These are phyloP conservation scores for Dendryphion nanum DNA, from an alignment of 2,329 filamentous ascomycete species.

Conservation along the genomic window DNA sequence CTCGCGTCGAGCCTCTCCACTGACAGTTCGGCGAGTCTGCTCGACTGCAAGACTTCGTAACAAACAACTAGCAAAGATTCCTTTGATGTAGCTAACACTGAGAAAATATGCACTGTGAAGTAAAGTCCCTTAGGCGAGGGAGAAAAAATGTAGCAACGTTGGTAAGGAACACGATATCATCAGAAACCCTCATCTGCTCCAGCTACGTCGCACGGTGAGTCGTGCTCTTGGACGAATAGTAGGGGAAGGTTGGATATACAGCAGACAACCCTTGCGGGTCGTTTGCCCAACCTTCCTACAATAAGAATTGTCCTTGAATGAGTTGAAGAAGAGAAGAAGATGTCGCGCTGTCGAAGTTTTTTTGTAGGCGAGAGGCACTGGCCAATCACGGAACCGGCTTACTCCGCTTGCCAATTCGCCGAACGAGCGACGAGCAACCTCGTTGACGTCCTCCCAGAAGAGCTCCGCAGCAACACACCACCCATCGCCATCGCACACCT, in stretches of 20 bases:
- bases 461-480: slow-evolving; percentile 19
- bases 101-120: no score
- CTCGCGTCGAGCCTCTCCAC: no score
- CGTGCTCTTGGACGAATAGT: slow-evolving; percentile 62
- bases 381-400: slow-evolving; percentile 31
- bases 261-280: slow-evolving; percentile 15
- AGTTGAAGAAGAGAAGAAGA: slow-evolving; percentile 46
- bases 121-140: no score
- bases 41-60: no score
- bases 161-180: slow-evolving; percentile 67
- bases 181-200: slow-evolving; percentile 59
- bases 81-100: no score
- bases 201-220: slow-evolving; percentile 59
- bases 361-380: slow-evolving; percentile 23
- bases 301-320: slow-evolving; percentile 64
- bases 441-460: slow-evolving; percentile 18
- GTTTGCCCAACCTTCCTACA: slow-evolving; percentile 57
- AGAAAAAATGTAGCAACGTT: slow-evolving; percentile 57
- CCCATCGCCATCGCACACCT: slow-evolving; percentile 12
- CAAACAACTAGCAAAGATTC: no score
- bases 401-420: slow-evolving; percentile 1
- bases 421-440: slow-evolving; percentile 3
- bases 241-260: slow-evolving; percentile 57
- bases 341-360: slow-evolving; percentile 19
- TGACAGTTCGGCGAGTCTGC: no score